Conservation (phyloP, 2,329 filamentous ascomycete genomes). For the Ophiostoma fasciatum region DNA sequence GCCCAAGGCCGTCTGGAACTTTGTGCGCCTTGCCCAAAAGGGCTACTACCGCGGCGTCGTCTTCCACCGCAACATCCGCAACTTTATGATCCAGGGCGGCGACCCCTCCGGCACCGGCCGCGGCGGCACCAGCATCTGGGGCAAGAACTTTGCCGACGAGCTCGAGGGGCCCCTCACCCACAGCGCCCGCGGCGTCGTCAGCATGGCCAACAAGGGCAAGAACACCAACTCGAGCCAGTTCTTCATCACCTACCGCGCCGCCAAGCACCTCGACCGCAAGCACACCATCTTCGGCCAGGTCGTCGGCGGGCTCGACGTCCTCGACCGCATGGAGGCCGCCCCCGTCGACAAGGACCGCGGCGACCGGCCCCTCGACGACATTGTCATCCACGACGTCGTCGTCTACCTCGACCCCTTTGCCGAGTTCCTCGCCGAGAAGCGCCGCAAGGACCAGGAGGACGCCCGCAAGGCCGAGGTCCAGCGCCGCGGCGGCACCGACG, state of each 20-base stretch:
- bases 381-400: conserved; percentile 67
- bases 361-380: conserved; percentile 61
- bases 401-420: conserved; percentile 92
- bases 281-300: conserved; percentile 93
- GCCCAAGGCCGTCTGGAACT: conserved; percentile 94
- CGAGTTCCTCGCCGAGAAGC: conserved; percentile 69
- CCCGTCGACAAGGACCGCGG: conserved; percentile 64
- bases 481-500: conserved; percentile 58
- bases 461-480: conserved; percentile 46
- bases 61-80: conserved; percentile 89
- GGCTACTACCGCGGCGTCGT: conserved; percentile 75
- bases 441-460: conserved; percentile 43
- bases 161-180: conserved; percentile 84
- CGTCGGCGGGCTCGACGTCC: conserved; percentile 57
- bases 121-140: conserved; percentile 85
- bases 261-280: conserved; percentile 79
- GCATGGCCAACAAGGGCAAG: conserved; percentile 98
- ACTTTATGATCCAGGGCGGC: conserved; percentile 96
- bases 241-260: conserved; percentile 79
- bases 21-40: conserved; percentile 71
- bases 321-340: conserved; percentile 63
- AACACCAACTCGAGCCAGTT: conserved; percentile 94
- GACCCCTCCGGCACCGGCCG: conserved; percentile 86
- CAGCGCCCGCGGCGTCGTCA: conserved; percentile 61
- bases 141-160: conserved; percentile 87